Evolutionary conservation across 371 early-diverging fungal genomes (phyloP).

Genomic region (Mortierella sp.): DNA sequence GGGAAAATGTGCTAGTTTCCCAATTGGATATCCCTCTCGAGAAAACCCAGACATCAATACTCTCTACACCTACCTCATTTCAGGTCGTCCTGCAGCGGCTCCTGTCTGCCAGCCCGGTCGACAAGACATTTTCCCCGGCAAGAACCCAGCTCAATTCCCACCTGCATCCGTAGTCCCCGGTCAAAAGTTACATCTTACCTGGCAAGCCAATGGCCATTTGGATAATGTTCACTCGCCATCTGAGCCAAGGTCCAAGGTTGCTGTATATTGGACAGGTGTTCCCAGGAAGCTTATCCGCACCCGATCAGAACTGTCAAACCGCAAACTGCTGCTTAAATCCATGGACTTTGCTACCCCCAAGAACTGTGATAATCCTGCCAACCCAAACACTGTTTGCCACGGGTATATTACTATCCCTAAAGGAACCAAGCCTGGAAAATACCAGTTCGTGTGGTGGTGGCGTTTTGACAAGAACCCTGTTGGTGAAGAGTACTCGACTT

Average conservation of each 20-base stretch:
- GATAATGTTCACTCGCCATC: conserved; percentile 10
- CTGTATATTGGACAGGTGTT: conserved; percentile 58
- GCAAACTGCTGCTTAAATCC: conserved; percentile 19
- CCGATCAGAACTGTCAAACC: conserved; percentile 42
- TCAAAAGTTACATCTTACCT: conserved; percentile 60
- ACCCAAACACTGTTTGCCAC: conserved; percentile 61
- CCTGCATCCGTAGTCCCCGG: conserved; percentile 61
- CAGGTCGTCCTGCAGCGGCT: conserved; percentile 41
- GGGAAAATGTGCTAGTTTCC: conserved; percentile 60
- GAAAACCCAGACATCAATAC: conserved; percentile 59
- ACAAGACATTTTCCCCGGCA: conserved; percentile 47
- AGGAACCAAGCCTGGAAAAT: conserved; percentile 56
- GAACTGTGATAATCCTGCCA: conserved; percentile 48
- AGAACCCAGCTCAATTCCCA: conserved; percentile 49
- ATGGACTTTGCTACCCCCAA: conserved; percentile 49
- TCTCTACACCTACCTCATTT: conserved; percentile 63
- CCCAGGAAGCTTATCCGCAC: conserved; percentile 53
- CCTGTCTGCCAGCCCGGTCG: conserved; percentile 60
- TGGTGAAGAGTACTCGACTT: conserved; percentile 69
- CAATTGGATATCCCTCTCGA: conserved; percentile 65
- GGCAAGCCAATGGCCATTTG: conserved; percentile 67
- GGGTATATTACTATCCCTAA: conserved; percentile 61
- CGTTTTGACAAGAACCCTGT: conserved; percentile 64
- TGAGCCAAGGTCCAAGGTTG: conserved; percentile 38
- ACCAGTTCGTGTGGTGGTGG: conserved; percentile 70